Base-by-base conservation (phyloP, 768 basidiomycete genomes). In the Pisolithus sp. region DNA sequence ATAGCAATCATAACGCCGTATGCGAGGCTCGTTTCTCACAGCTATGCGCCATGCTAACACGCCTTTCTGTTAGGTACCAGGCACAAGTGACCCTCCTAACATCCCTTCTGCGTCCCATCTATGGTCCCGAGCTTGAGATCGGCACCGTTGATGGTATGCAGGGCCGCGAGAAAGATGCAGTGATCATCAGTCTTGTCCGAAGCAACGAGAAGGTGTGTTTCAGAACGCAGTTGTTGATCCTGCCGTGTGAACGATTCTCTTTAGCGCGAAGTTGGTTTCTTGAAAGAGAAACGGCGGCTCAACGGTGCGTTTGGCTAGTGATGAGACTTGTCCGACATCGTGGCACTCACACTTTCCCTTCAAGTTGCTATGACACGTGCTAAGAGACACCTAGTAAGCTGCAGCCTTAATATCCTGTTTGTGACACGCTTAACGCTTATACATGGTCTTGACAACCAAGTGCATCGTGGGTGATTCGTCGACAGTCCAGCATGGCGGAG, bases 131-230 rank as follows among this genome's bases (percentile, higher is more conserved):
- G 23, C 76, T 98, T 1, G 93, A 97, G 58, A 91, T 96, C 41
- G 96, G 94, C 1, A 91, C 88, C 0, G 93, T 98, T 1, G 96
- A 98, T 62, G 93, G 93, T 0, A 89, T 97, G 85, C 96, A 99
- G 72, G 95, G 95, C 0, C 81, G 96, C 46, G 95, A 99, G 66
- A 92, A 92, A 58, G 92, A 98, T 49, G 93, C 93, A 0, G 82
- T 98, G 37, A 81, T 98, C 21, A 89, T 99, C 49, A 90, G 83
- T 57, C 79, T 99, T 4, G 96, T 98, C 2, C 77, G 96, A 23
- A 94, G 92, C 58, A 99, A 98, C 60, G 83, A 88, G 49, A 83
- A 79, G 69, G 89, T 85, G 53, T 4, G 72, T 62, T 24, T 36
- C 31, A 52, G 39, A 48, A 46, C 23, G 53, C 49, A 37, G 34